Evolutionary conservation across 129 eudicot genomes (phyloP).

Genomic region (Chrysanthemum lavandulifolium): DNA sequence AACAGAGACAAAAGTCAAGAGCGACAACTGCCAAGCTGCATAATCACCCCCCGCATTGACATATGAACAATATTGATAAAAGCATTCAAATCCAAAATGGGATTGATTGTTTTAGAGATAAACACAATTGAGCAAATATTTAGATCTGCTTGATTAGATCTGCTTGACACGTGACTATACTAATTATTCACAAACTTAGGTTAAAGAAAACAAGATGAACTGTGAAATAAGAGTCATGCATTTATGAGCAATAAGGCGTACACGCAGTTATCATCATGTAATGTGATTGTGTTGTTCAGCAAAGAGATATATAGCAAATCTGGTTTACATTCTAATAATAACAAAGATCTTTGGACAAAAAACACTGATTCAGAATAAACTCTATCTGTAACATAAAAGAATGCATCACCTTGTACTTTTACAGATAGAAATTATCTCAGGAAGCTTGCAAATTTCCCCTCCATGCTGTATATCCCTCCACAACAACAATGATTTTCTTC

Average conservation of each 20-base stretch:
- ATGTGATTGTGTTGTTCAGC: background rate
- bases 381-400: constrained; percentile 5
- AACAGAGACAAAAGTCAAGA: constrained; percentile 2
- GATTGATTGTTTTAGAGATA: no score
- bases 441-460: constrained; percentile 96
- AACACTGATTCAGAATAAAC: background rate
- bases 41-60: no score
- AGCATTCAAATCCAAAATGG: no score
- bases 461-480: constrained; percentile 98
- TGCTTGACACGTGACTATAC: no score
- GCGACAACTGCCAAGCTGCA: background rate
- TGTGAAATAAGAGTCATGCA: background rate
- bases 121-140: no score
- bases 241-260: background rate
- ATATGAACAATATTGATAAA: no score
- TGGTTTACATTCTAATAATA: background rate
- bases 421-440: constrained; percentile 88
- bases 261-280: background rate
- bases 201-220: no score
- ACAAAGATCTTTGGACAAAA: no score
- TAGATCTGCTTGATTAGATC: no score
- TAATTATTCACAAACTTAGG: no score
- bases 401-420: constrained; percentile 77
- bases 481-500: constrained; percentile 92
- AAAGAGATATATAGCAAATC: background rate